These are phyloP conservation scores for Russula dissimulans DNA, from an alignment of 768 basidiomycete species.

Conservation along the genomic window DNA sequence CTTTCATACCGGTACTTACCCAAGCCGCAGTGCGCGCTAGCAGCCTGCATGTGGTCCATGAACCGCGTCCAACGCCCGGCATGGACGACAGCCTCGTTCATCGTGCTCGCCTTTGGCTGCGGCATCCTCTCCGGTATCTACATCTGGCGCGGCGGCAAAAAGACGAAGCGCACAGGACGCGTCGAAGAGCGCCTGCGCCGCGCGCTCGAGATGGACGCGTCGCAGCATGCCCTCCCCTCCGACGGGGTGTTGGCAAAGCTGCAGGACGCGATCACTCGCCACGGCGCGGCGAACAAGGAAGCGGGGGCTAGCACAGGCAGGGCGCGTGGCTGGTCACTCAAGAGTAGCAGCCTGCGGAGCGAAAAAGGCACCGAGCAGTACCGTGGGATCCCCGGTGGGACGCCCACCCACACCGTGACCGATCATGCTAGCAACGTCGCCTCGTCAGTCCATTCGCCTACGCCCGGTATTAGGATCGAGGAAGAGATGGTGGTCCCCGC, in stretches of 20 bases:
- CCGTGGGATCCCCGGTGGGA: neutral
- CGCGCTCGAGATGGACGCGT: conserved; percentile 31
- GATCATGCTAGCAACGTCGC: neutral
- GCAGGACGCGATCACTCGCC: conserved; percentile 1
- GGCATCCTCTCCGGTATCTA: conserved; percentile 65
- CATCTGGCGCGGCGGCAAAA: conserved; percentile 65
- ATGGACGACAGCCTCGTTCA: conserved; percentile 60
- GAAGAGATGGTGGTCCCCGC: conserved; percentile 28
- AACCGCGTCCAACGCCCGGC: conserved; percentile 61
- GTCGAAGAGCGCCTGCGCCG: conserved; percentile 51
- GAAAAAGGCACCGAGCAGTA: neutral
- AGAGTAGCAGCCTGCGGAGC: neutral
- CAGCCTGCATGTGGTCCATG: conserved; percentile 75
- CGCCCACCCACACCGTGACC: neutral
- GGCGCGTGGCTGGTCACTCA: neutral
- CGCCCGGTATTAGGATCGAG: conserved; percentile 22
- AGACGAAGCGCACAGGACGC: conserved; percentile 57
- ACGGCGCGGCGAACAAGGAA: neutral
- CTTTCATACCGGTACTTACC: conserved; percentile 4
- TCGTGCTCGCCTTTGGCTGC: conserved; percentile 65
- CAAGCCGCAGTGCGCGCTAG: conserved; percentile 43
- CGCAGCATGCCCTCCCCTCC: neutral
- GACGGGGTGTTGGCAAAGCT: conserved; percentile 3
- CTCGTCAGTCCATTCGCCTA: neutral
- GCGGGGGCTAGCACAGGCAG: too few species aligned